Conservation (phyloP, 441 rosid genomes). For the Pelargonium australe region DNA sequence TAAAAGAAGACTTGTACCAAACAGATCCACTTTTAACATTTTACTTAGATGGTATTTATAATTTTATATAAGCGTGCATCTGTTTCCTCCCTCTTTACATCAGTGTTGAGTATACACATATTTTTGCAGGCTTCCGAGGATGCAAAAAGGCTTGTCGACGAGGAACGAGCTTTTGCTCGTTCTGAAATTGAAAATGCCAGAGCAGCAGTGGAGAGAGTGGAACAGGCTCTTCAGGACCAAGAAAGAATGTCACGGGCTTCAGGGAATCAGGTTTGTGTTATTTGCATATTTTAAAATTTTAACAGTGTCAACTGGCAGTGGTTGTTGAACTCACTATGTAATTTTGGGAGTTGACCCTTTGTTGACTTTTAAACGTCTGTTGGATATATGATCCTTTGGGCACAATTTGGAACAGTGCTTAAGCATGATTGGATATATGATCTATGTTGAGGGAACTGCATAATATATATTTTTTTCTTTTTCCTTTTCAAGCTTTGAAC, state of each 20-base stretch:
- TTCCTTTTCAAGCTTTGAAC: not conserved
- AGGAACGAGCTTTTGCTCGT: conserved; percentile 94
- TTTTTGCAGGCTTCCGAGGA: conserved; percentile 80
- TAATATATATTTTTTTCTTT: not conserved
- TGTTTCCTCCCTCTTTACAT: not conserved
- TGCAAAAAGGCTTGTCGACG: conserved; percentile 90
- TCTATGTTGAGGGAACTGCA: no score
- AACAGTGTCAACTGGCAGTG: not conserved
- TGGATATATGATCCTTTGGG: no score
- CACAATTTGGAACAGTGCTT: no score
- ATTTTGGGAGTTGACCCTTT: not conserved
- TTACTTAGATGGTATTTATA: not conserved
- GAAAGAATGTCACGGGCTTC: conserved; percentile 68
- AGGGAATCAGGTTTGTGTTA: conserved; percentile 54
- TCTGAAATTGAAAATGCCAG: conserved; percentile 92
- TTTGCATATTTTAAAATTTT: not conserved
- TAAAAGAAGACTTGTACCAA: not conserved
- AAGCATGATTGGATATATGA: no score
- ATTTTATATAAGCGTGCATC: not conserved
- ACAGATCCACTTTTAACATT: not conserved
- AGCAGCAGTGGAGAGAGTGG: conserved; percentile 94
- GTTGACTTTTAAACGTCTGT: not conserved
- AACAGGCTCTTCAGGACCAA: conserved; percentile 86
- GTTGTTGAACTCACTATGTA: not conserved
- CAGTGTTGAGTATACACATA: conserved; percentile 19